phyloP scores from a whole-genome alignment of 768 basidiomycete genomes.

The Suillus cothurnatus region DNA sequence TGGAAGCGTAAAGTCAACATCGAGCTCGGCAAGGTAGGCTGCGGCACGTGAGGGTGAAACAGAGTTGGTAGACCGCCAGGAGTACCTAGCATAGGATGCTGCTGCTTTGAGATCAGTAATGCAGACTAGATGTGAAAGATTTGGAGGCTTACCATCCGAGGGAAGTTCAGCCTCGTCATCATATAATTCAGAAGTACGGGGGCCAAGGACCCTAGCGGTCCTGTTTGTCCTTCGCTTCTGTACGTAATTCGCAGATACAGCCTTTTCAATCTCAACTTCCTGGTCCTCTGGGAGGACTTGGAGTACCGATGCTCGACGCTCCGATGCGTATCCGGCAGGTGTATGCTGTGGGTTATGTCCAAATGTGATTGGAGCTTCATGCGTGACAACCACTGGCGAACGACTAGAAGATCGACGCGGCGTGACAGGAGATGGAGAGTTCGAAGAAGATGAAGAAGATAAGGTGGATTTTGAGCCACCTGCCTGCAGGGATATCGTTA shows the following conservation, averaged over 20 bases:
- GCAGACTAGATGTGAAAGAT: background rate
- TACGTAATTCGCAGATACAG: background rate
- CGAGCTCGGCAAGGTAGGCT: conserved; percentile 34
- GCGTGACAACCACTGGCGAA: conserved; percentile 26
- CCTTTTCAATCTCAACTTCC: conserved; percentile 33
- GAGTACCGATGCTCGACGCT: conserved; percentile 31
- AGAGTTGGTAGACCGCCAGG: conserved; percentile 37
- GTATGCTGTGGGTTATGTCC: conserved; percentile 30
- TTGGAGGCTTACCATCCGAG: background rate
- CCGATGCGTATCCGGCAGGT: conserved; percentile 13
- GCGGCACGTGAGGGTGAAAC: conserved; percentile 20
- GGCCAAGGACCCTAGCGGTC: conserved; percentile 21
- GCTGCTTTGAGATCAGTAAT: conserved; percentile 19
- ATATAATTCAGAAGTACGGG: conserved; percentile 12
- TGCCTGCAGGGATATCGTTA: conserved; percentile 15
- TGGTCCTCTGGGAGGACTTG: conserved; percentile 55
- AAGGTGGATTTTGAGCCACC: conserved; percentile 24
- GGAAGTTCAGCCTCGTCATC: conserved; percentile 12
- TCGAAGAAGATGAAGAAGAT: conserved; percentile 26
- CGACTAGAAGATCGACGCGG: conserved; percentile 21
- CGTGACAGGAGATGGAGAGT: conserved; percentile 22
- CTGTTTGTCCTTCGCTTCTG: conserved; percentile 24
- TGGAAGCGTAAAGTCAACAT: conserved; percentile 29
- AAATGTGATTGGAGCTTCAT: conserved; percentile 26
- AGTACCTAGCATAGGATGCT: conserved; percentile 25